Conservation (phyloP, 371 early-diverging fungal genomes). For the Entomophthora muscae region DNA sequence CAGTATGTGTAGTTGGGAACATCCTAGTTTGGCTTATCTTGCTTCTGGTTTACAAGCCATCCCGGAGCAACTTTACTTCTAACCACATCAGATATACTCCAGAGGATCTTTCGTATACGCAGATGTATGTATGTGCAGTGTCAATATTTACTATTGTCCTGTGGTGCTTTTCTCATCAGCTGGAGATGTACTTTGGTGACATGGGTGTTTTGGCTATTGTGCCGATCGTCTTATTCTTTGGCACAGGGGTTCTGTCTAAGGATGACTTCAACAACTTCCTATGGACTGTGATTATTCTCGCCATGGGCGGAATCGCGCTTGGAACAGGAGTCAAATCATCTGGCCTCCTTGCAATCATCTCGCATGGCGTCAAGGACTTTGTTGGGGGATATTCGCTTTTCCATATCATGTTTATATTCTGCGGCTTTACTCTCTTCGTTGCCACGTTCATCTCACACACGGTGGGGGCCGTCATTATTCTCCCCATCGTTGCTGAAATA, state of each 20-base stretch:
- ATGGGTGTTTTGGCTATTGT: conserved; percentile 84
- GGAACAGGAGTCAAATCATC: conserved; percentile 81
- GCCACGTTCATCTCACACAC: conserved; percentile 91
- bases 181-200: conserved; percentile 64
- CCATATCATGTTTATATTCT: conserved; percentile 44
- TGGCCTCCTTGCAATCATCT: conserved; percentile 64
- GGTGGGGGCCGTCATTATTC: conserved; percentile 70
- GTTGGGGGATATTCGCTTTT: conserved; percentile 47
- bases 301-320: conserved; percentile 85
- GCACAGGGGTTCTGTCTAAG: conserved; percentile 72
- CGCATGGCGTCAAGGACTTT: conserved; percentile 34
- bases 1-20: conserved; percentile 49
- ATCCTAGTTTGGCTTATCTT: conserved; percentile 65
- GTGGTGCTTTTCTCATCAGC: conserved; percentile 67
- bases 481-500: conserved; percentile 61
- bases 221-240: conserved; percentile 83
- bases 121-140: conserved; percentile 45
- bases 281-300: conserved; percentile 88
- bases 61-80: conserved; percentile 21
- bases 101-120: conserved; percentile 40
- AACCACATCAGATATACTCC: conserved; percentile 31
- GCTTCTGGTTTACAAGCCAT: conserved; percentile 46
- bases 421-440: conserved; percentile 41
- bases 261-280: conserved; percentile 87
- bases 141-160: conserved; percentile 52